Evolutionary conservation across 2,329 filamentous ascomycete species (phyloP).

Genomic region (Capronia coronata): DNA sequence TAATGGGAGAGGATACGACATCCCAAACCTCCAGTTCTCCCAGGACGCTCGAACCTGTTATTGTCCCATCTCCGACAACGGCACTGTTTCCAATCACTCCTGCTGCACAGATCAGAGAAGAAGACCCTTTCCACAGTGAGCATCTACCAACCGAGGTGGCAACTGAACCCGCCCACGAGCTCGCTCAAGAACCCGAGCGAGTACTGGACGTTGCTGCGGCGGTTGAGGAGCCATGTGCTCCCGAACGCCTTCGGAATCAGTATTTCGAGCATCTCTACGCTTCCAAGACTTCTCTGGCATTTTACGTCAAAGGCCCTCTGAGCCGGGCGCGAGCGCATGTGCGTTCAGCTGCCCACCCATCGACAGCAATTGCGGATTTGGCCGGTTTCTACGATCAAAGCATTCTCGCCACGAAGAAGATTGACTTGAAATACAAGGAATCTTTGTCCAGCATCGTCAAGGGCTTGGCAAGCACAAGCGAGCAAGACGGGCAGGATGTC

Average conservation of each 20-base stretch:
- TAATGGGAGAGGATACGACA: neutral
- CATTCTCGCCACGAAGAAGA: conserved; percentile 41
- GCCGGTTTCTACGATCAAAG: conserved; percentile 38
- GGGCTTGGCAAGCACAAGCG: conserved; percentile 28
- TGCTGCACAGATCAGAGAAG: neutral
- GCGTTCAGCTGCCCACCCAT: conserved; percentile 29
- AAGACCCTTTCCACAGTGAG: conserved; percentile 7
- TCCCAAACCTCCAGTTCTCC: neutral
- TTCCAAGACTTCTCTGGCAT: conserved; percentile 43
- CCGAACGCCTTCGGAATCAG: conserved; percentile 22
- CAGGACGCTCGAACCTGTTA: neutral
- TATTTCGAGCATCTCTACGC: conserved; percentile 28
- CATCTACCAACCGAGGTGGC: neutral
- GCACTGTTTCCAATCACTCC: conserved; percentile 2
- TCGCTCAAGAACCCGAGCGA: neutral
- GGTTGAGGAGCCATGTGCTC: conserved; percentile 7
- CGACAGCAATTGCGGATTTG: conserved; percentile 30
- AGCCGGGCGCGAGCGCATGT: conserved; percentile 41
- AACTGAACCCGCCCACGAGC: neutral
- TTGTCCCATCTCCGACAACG: neutral
- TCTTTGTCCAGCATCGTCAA: conserved; percentile 38
- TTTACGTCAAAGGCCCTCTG: conserved; percentile 47
- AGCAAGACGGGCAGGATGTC: conserved; percentile 30
- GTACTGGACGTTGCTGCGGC: neutral
- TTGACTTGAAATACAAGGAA: conserved; percentile 44